Evolutionary conservation across 495 filamentous ascomycete species (phyloP).

Genomic region (Chaetomium cochliodes): DNA sequence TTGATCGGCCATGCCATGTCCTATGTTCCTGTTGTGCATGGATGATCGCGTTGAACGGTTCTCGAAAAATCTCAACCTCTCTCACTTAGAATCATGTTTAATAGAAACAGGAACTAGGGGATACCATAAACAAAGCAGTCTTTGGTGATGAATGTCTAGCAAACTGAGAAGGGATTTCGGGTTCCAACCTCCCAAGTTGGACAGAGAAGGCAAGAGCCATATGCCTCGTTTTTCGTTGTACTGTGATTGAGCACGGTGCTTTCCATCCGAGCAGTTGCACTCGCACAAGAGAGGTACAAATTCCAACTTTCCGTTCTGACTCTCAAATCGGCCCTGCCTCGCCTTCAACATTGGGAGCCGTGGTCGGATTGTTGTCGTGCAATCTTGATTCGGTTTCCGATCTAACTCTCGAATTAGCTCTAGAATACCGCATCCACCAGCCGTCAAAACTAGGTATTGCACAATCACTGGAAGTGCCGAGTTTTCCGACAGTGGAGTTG

Average conservation of each 20-base stretch:
- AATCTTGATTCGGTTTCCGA: background rate
- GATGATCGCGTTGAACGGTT: background rate
- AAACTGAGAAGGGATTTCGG: background rate
- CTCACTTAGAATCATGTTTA: background rate
- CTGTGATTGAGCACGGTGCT: background rate
- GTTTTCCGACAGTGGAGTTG: slow-evolving; percentile 18
- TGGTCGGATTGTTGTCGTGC: background rate
- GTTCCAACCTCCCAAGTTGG: background rate
- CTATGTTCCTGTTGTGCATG: background rate
- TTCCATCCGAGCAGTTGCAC: background rate
- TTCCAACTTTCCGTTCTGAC: background rate
- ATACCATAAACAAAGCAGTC: background rate
- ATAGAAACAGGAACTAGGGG: background rate
- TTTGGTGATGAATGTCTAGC: background rate
- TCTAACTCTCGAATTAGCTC: background rate
- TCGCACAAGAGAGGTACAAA: background rate
- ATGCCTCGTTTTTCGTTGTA: background rate
- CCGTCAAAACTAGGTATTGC: slow-evolving; percentile 1
- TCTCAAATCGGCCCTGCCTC: background rate
- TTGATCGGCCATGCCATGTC: background rate
- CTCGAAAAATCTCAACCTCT: background rate
- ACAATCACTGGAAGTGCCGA: slow-evolving; percentile 21
- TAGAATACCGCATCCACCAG: background rate
- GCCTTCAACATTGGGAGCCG: background rate
- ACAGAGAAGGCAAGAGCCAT: slow-evolving; percentile 2